Base-by-base conservation (phyloP, 1,284 basidiomycete species). In the Hortiboletus rubellus region DNA sequence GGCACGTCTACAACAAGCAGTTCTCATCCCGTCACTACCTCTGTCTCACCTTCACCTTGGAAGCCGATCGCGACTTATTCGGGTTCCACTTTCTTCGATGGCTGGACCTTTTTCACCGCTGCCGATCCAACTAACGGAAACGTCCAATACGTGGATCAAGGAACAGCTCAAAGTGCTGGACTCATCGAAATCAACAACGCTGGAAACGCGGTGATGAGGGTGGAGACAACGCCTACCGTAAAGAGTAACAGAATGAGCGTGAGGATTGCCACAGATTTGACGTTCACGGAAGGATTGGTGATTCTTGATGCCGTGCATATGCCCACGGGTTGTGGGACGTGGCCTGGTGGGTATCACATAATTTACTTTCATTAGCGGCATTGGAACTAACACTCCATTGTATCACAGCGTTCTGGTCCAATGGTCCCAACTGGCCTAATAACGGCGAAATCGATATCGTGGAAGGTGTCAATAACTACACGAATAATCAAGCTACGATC, bases 271-370 rank as follows among this genome's bases (percentile, higher is more conserved):
- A 87, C 89, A 0, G 76, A 86, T 49, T 71, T 77, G 59, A 74
- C 76, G 2, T 91, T 84, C 69, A 66, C 60, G 46, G 82, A 84
- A 45, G 91, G 85, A 17, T 77, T 94, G 42, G 78, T 94, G 59
- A 79, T 94, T 56, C 81, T 94, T 78, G 92, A 95, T 71, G 82
- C 91, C 15, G 79, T 86, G n/a, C 93, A 96, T 73, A 94, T 95
- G 88, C 93, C 93, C 2, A 87, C 86, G 2, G 94, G 94, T 8
- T 96, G 93, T 72, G 93, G 87, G 41, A 88, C 86, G 10, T 95
- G 93, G 89, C 89, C 89, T 55, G 69, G 83, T 84, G 60, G 72
- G 77, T 78, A n/a, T 46, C 37, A 6, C 7, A 31, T 46, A 36
- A 41, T 34, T 40, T 42, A 1, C 43, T 31, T 38, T 45, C 36